phyloP scores from a whole-genome alignment of 148 eudicot species.

The Persicaria maculosa region DNA sequence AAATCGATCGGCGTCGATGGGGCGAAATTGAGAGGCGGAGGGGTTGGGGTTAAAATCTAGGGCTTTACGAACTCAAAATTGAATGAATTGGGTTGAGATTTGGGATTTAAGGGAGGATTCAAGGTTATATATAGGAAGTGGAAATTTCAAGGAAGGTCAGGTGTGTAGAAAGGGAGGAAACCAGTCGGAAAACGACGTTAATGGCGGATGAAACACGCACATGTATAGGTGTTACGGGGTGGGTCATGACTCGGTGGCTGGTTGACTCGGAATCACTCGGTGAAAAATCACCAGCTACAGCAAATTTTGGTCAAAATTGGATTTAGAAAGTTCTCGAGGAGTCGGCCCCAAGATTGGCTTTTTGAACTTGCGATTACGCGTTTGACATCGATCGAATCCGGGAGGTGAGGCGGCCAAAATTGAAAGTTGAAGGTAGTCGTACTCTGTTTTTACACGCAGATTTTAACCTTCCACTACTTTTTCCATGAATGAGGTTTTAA shows the following conservation, averaged over 20 bases:
- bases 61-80: not conserved
- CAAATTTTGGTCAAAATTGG: no score
- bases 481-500: no score
- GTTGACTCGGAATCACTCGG: constrained; percentile 9
- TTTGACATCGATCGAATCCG: no score
- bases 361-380: no score
- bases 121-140: constrained; percentile 6
- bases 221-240: not conserved
- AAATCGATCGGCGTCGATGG: not conserved
- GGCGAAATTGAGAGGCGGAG: not conserved
- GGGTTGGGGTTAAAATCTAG: not conserved
- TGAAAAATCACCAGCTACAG: not conserved
- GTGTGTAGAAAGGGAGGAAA: constrained; percentile 14
- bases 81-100: not conserved
- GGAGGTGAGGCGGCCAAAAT: no score
- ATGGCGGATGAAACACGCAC: not conserved
- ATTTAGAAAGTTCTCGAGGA: no score
- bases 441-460: no score
- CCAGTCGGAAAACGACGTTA: constrained; percentile 11
- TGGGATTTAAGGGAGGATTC: not conserved
- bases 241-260: constrained; percentile 21
- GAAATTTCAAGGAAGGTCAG: not conserved
- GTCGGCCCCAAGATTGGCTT: no score
- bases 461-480: no score
- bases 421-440: no score